phyloP scores from a whole-genome alignment of 345 rosid genomes.

The Mallotus nudiflorus region DNA sequence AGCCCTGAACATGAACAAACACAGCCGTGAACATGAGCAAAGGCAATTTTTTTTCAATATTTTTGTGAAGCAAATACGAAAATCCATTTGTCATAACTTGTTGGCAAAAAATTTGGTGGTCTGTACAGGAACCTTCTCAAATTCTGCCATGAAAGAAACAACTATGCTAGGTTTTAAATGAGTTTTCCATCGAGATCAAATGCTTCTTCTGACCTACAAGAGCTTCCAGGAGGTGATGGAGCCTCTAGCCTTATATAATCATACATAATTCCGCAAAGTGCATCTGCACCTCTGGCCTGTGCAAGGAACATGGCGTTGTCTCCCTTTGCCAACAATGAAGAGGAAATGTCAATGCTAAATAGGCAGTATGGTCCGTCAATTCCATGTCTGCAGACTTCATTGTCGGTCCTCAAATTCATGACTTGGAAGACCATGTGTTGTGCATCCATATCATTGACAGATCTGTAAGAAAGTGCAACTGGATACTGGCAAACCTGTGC shows the following conservation, averaged over 20 bases:
- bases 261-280: conserved; percentile 38
- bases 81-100: too few relatives aligned
- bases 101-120: too few relatives aligned
- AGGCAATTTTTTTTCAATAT: too few relatives aligned
- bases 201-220: not conserved
- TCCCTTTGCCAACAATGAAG: conserved; percentile 28
- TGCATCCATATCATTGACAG: conserved; percentile 20
- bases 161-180: not conserved
- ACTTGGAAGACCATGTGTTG: conserved; percentile 27
- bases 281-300: conserved; percentile 35
- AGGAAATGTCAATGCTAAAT: conserved; percentile 26
- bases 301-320: conserved; percentile 35
- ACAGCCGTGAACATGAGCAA: too few relatives aligned
- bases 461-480: conserved; percentile 11
- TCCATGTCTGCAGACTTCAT: conserved; percentile 40
- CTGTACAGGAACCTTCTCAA: not conserved
- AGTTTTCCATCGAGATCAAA: conserved; percentile 11
- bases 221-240: conserved; percentile 17
- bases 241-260: conserved; percentile 42
- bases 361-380: conserved; percentile 36
- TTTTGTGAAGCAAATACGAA: too few relatives aligned
- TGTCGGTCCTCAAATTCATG: conserved; percentile 34
- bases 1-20: not conserved
- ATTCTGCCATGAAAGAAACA: not conserved
- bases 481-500: too few relatives aligned